Base-by-base conservation (phyloP, 2,329 filamentous ascomycete genomes). In the Keithomyces neogunnii region DNA sequence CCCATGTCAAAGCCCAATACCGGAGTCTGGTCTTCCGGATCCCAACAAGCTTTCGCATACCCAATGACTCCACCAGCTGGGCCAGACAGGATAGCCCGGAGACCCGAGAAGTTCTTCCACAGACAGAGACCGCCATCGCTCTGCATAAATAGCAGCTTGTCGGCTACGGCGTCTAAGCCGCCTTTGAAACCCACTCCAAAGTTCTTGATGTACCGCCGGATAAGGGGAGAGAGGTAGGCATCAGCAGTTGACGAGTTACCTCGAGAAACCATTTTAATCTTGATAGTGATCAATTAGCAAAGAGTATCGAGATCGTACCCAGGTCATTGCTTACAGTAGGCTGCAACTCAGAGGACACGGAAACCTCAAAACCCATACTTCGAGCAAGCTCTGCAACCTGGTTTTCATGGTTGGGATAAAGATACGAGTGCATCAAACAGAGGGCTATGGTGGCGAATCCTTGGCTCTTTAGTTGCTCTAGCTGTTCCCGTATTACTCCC, bases 11-110 rank as follows among this genome's bases (percentile, higher is more conserved):
- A 89, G 0, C 86, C 86, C 56, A 89, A 88, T 2, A 89, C 79
- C 0, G 86, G 85, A 0, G 73, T 82, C 57, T 78, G 80, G 42
- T 83, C 84, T 11, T 80, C 70, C 0, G 79, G 73, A 53, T 89
- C 85, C 66, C 84, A 89, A 1, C 80, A 86, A 0, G 86, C 89
- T 11, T 85, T 71, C 2, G 86, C 85, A 64, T 88, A 88, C 2
- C 86, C 86, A 1, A 89, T 85, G 0, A 89, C 85, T 45, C 86
- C 86, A 13, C 85, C 86, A n/a, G 86, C 86, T 3, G 86, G 86
- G 0, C 86, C 86, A 1, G 82, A 86, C 0, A 89, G 65, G 40
- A 89, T 86, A 0, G 84, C 84, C 55, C 80, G 76, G 5, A 88
- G 68, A 0, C 86, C 86, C 19, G 80, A 84, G 62, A 89, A 88